Conservation (phyloP, 2,329 filamentous ascomycete genomes). For the Emergomyces orientalis region DNA sequence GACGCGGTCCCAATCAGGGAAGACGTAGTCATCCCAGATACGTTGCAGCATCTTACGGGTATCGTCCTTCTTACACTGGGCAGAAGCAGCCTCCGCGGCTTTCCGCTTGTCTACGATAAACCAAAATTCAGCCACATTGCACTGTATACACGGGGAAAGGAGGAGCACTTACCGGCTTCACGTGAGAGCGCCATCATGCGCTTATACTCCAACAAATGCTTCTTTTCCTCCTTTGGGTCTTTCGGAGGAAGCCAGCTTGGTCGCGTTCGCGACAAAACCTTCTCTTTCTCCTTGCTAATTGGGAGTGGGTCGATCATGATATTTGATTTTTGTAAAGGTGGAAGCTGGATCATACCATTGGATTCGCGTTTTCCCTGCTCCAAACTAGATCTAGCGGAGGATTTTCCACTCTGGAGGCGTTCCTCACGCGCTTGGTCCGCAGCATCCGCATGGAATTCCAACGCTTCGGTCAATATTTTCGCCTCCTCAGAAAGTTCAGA, state of each 20-base stretch:
- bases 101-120: slow-evolving; percentile 40
- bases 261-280: slow-evolving; percentile 54
- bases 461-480: slow-evolving; percentile 48
- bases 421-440: slow-evolving; percentile 38
- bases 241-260: slow-evolving; percentile 60
- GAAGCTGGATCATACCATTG: slow-evolving; percentile 41
- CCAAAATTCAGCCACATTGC: slow-evolving; percentile 13
- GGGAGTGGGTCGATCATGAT: slow-evolving; percentile 58
- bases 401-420: slow-evolving; percentile 37
- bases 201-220: slow-evolving; percentile 67
- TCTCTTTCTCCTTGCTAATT: slow-evolving; percentile 58
- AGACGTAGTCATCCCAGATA: slow-evolving; percentile 54
- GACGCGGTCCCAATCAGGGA: slow-evolving; percentile 50
- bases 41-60: slow-evolving; percentile 46
- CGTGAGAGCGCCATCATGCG: slow-evolving; percentile 55
- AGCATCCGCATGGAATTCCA: slow-evolving; percentile 50
- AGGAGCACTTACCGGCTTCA: slow-evolving; percentile 43
- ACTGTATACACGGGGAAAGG: neutral
- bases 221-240: slow-evolving; percentile 80
- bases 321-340: slow-evolving; percentile 53
- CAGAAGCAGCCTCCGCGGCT: slow-evolving; percentile 39
- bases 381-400: slow-evolving; percentile 28
- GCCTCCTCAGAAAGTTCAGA: slow-evolving; percentile 52
- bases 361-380: slow-evolving; percentile 30
- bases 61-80: slow-evolving; percentile 42